A percentile compares a stretch with the other conserved stretches of the same genome.
phyloP scores from a whole-genome alignment of 768 basidiomycete genomes.

The Leccinum boreale region DNA sequence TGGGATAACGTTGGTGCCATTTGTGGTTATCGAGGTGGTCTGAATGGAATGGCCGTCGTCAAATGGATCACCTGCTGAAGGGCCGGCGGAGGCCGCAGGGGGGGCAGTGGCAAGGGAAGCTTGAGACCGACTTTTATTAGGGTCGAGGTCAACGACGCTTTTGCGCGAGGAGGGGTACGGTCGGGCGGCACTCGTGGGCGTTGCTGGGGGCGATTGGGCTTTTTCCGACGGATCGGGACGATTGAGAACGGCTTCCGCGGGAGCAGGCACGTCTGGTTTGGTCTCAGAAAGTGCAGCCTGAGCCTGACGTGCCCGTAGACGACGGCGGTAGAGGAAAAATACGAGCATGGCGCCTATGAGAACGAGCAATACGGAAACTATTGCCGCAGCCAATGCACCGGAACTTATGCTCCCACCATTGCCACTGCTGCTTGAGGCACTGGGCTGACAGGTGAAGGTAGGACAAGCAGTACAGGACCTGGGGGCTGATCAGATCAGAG shows the following conservation, averaged over 20 bases:
- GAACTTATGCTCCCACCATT: slow-evolving; percentile 47
- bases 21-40: slow-evolving; percentile 67
- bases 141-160: slow-evolving; percentile 60
- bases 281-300: slow-evolving; percentile 34
- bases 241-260: slow-evolving; percentile 75
- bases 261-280: slow-evolving; percentile 63
- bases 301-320: slow-evolving; percentile 39
- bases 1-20: slow-evolving; percentile 82
- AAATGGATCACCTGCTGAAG: slow-evolving; percentile 60
- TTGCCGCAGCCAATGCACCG: slow-evolving; percentile 72
- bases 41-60: slow-evolving; percentile 76
- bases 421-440: slow-evolving; percentile 24
- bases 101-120: slow-evolving; percentile 18
- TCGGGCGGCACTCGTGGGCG: slow-evolving; percentile 37
- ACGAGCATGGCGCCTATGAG: slow-evolving; percentile 48
- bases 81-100: slow-evolving; percentile 19
- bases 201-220: slow-evolving; percentile 20
- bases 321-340: slow-evolving; percentile 67
- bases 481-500: slow-evolving; percentile 1
- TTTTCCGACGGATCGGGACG: slow-evolving; percentile 82
- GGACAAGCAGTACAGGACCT: slow-evolving; percentile 62
- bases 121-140: slow-evolving; percentile 35
- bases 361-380: slow-evolving; percentile 62
- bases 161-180: slow-evolving; percentile 46
- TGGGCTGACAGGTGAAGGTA: slow-evolving; percentile 49